Evolutionary conservation across 352 stramenopile genomes (phyloP), one percentile per base, ranked within the genome.

Genomic region (Globisporangium middletonii): DNA sequence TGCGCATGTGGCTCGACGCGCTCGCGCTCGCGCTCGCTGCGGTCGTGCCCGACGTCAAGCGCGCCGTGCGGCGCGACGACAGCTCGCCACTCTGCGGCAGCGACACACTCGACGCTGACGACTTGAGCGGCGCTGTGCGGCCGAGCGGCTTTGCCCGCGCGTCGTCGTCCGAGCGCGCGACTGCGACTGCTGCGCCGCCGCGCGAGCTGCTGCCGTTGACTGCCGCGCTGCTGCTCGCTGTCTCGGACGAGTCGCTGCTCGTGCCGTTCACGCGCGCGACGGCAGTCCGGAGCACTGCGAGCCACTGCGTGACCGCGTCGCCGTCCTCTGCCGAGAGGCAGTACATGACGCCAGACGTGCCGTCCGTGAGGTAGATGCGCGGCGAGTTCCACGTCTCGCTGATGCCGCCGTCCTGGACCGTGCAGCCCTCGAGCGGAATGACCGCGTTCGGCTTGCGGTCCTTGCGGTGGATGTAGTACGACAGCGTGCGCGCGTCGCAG

Each of bases 331-430:
- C 75, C 11, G 79, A 91, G 41, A 94, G 67, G 53, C 84, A 94
- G 65, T 94, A 94, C 72, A 91, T 87, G 38, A 88, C 83, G 37
- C 84, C 79, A 12, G 59, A 88, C 19, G 74, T 71, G 33, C 71
- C 72, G 59, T 94, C 84, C 2, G 84, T 92, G 41, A 94, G 65
- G 67, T 94, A 88, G 57, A 94, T 94, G 44, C 84, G 79, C 26
- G 84, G 81, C 28, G 84, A 91, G 63, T 89, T 90, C 84, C 84
- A 94, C 38, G 84, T 94, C 65, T 94, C 84, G 54, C 81, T 92
- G 28, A 89, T 53, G 9, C 84, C 84, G 44, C 84, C 84, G 59
- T 94, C 81, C 55, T 94, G 72, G 46, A 94, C 81, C 3, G 81
- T 89, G 60, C 80, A 89, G 30, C 74, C 79, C 60, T 89, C 81